Conservation (phyloP, 129 eudicot genomes). For the Flaveria sonorensis region DNA sequence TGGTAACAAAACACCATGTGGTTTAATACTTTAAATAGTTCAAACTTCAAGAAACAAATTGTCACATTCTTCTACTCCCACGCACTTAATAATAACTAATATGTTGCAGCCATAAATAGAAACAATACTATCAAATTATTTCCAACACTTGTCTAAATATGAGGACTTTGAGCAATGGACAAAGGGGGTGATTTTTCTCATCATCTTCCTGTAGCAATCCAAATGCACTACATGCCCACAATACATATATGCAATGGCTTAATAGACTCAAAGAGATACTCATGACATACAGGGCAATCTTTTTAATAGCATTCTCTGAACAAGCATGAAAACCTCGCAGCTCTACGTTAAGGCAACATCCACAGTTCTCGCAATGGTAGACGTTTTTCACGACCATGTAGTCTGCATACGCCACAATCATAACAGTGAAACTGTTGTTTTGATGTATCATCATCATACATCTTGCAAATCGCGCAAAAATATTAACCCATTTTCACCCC, state of each 20-base stretch:
- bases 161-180: constrained; percentile 60
- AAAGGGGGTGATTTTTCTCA: constrained; percentile 48
- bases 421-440: constrained; percentile 67
- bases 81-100: neutral
- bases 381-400: constrained; percentile 62
- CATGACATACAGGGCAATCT: constrained; percentile 71
- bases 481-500: constrained; percentile 78
- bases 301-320: constrained; percentile 64
- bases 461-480: constrained; percentile 63
- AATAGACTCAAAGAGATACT: constrained; percentile 77
- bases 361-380: constrained; percentile 72
- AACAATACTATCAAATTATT: neutral
- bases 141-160: neutral
- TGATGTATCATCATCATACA: constrained; percentile 64
- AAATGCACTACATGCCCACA: constrained; percentile 76
- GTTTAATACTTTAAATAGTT: neutral
- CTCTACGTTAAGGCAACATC: constrained; percentile 51
- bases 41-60: neutral
- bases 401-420: constrained; percentile 85
- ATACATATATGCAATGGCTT: constrained; percentile 42
- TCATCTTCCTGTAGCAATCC: constrained; percentile 55
- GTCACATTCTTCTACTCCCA: neutral
- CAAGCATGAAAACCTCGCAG: constrained; percentile 55
- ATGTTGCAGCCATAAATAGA: neutral
- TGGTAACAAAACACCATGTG: neutral